phyloP scores from a whole-genome alignment of 1,284 basidiomycete species.

The Naganishia cerealis region DNA sequence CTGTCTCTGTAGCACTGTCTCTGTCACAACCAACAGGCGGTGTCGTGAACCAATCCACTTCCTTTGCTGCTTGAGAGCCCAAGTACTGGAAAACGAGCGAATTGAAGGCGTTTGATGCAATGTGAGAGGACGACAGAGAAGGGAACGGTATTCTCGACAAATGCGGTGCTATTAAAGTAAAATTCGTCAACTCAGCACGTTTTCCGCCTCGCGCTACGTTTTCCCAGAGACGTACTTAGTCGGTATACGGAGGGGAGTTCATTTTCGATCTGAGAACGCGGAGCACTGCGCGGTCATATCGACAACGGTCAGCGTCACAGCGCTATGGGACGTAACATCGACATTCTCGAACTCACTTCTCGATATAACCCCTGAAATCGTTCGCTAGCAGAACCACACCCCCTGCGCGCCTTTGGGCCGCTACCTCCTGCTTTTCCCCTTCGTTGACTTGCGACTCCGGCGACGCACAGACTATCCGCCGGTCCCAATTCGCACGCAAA shows the following conservation, averaged over 20 bases:
- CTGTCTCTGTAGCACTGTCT: slow-evolving; percentile 8
- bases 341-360: slow-evolving; percentile 3
- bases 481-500: slow-evolving; percentile 26
- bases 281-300: neutral
- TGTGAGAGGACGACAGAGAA: neutral
- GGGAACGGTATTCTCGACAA: slow-evolving; percentile 15
- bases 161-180: slow-evolving; percentile 2
- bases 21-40: neutral
- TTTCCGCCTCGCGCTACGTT: neutral
- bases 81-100: slow-evolving; percentile 25
- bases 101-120: slow-evolving; percentile 21
- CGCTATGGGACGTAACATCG: neutral
- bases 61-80: neutral
- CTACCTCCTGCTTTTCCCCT: neutral
- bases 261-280: slow-evolving; percentile 5
- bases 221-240: neutral
- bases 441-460: neutral
- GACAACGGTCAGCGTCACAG: neutral
- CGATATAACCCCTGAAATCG: slow-evolving; percentile 23
- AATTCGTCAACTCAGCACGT: neutral
- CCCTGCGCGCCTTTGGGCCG: neutral
- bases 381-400: slow-evolving; percentile 16
- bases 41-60: slow-evolving; percentile 3
- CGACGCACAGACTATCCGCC: neutral
- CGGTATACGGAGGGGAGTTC: slow-evolving; percentile 11